Evolutionary conservation across 2,329 filamentous ascomycete genomes (phyloP), one percentile per base, ranked within the genome.

Genomic region (Neurospora sp.): DNA sequence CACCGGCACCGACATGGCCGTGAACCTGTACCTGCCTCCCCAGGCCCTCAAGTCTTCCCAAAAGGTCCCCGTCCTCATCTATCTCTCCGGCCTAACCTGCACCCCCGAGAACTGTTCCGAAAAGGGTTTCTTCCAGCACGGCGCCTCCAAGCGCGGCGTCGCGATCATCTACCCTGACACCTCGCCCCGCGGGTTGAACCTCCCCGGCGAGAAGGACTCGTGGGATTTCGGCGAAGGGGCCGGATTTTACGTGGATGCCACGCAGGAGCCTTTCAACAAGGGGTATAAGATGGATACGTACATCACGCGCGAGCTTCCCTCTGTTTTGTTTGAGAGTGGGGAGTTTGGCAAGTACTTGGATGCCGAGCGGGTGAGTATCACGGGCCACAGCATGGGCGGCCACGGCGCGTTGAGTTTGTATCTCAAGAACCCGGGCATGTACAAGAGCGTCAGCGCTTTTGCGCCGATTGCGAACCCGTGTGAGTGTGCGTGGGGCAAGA

Each of bases 281-380:
- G 88, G 93, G 79, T 99, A 99, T 85, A 90, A 90, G 76, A 99
- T 99, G 96, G 93, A 98, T 84, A 89, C 86, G 73, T 99, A 99
- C 84, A 86, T 99, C 74, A 90, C 91, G n/a, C 81, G 87, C 69
- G 96, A 99, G 82, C 89, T 99, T n/a, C 95, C 94, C 0, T 82
- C 85, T 17, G 84, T 89, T 1, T 86, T 98, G 33, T 96, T 94
- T 80, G 46, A 10, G 19, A 80, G 81, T 33, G 28, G 28, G 28
- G 85, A 87, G 36, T 97, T 93, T 81, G 84, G 87, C 38, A 85
- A 79, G 75, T 72, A 88, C 77, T 84, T 99, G 38, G 95, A 98
- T 79, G 77, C 80, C 0, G 81, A 77, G 38, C 86, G 90, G 52
- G 89, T 97, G 69, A 91, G 90, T 80, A 96, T 99, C 77, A 93